Evolutionary conservation across 164 flowering plant genomes (phyloP), one percentile per base, ranked within the genome.

Genomic region (Chloranthus sessilifolius): DNA sequence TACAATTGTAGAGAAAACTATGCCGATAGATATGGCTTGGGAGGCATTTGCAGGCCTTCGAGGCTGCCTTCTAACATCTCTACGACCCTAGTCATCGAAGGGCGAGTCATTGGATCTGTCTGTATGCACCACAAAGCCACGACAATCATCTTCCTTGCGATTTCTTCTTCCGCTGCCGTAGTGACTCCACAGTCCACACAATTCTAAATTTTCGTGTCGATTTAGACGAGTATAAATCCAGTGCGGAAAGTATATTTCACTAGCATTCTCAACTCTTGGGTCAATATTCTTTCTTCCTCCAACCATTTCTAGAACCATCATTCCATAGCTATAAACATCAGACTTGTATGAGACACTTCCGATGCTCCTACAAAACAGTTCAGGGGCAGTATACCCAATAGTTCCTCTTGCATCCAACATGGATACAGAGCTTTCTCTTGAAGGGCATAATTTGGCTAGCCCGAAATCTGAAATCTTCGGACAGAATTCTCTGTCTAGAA

Each of bases 401-500:
- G 53, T 56, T 19, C 53, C 53, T 39, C 61, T 57, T 4, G 36
- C 22, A 16, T 10, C 53, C 7, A 14, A 12, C 45, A 48, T 26
- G 0, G 53, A 47, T 4, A 57, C 10, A 11, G 14, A 16, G 19
- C 53, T 47, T 0, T 47, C 25, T 1, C 37, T 17, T 15, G 23
- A 9, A 19, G 43, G 38, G 22, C 36, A 47, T 7, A 37, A n/a
- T 16, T 37, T 57, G 0, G 61, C 54, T 14, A 57, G 30, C 1
- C 61, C 61, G 19, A 57, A 57, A 47, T 57, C 45, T 5, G 47
- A 48, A 10, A 47, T 47, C 46, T 57, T 57, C 1, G 53, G 61
- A 25, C 12, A 12, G 1, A 47, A 57, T 3, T 36, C 21, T 6
- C 48, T 11, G 25, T 57, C 53, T 17, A 40, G 15, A 16, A 52